phyloP scores from a whole-genome alignment of 2,329 filamentous ascomycete species.

The Aspergillus brunneoviolaceus region DNA sequence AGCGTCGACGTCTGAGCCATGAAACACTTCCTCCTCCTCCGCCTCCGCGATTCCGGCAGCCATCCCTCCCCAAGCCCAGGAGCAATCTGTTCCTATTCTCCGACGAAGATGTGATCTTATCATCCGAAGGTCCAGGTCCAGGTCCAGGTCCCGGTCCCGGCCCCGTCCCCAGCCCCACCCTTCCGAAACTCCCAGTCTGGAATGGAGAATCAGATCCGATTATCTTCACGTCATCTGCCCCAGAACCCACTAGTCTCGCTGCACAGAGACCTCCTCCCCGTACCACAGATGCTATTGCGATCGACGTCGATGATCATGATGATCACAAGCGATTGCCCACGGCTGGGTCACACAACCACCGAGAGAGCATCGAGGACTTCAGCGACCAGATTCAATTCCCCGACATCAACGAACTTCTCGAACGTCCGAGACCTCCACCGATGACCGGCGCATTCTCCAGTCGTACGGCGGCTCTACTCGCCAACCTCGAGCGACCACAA shows the following conservation, averaged over 20 bases:
- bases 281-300: conserved; percentile 31
- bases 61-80: neutral
- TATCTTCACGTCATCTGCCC: conserved; percentile 44
- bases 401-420: conserved; percentile 29
- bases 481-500: conserved; percentile 25
- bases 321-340: neutral
- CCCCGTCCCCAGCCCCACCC: conserved; percentile 1
- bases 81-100: conserved; percentile 28
- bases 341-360: conserved; percentile 1
- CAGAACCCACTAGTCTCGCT: conserved; percentile 20
- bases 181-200: conserved; percentile 14
- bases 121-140: conserved; percentile 3
- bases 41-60: neutral
- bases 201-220: conserved; percentile 42
- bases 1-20: conserved; percentile 33
- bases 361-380: conserved; percentile 35
- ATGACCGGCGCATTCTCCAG: conserved; percentile 35
- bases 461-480: conserved; percentile 42
- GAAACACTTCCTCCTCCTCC: conserved; percentile 14
- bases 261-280: conserved; percentile 1
- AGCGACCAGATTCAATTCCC: conserved; percentile 30
- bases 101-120: conserved; percentile 28
- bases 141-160: neutral
- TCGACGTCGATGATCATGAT: conserved; percentile 22
- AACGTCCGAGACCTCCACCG: conserved; percentile 9